Percentiles rank a stretch among this genome's conserved stretches.
Evolutionary conservation across 2,329 filamentous ascomycete species (phyloP).

Genomic region (Nannizziopsis barbatae): DNA sequence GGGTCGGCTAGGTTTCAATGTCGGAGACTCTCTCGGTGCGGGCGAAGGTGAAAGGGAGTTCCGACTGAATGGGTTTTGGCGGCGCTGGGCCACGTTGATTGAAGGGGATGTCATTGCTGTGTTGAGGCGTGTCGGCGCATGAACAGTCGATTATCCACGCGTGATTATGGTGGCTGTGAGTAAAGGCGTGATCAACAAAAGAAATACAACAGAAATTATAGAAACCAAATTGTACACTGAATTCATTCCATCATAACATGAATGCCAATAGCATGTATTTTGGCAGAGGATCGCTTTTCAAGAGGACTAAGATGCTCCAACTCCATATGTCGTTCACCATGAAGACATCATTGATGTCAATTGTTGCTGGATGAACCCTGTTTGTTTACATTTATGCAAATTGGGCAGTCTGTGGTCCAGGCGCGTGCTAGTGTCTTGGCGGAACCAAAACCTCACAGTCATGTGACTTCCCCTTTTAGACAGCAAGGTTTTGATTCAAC

Average conservation of each 20-base stretch:
- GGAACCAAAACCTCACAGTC: not conserved
- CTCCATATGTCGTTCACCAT: too few species aligned
- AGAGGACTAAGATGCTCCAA: too few species aligned
- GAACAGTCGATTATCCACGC: not conserved
- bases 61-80: slow-evolving; percentile 69
- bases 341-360: not conserved
- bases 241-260: too few species aligned
- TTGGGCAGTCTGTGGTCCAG: slow-evolving; percentile 7
- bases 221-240: not conserved
- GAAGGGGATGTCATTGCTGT: slow-evolving; percentile 40
- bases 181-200: not conserved
- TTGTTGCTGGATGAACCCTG: slow-evolving; percentile 12
- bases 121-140: not conserved
- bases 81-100: slow-evolving; percentile 56
- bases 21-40: slow-evolving; percentile 33
- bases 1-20: slow-evolving; percentile 44
- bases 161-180: too few species aligned
- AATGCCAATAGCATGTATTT: not conserved
- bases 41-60: slow-evolving; percentile 56
- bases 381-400: slow-evolving; percentile 16
- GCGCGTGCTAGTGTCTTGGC: slow-evolving; percentile 10
- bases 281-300: not conserved
- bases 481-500: not conserved
- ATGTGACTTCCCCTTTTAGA: slow-evolving; percentile 6
- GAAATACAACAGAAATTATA: too few species aligned